Evolutionary conservation across 345 rosid species (phyloP).

Genomic region (Angophora floribunda): DNA sequence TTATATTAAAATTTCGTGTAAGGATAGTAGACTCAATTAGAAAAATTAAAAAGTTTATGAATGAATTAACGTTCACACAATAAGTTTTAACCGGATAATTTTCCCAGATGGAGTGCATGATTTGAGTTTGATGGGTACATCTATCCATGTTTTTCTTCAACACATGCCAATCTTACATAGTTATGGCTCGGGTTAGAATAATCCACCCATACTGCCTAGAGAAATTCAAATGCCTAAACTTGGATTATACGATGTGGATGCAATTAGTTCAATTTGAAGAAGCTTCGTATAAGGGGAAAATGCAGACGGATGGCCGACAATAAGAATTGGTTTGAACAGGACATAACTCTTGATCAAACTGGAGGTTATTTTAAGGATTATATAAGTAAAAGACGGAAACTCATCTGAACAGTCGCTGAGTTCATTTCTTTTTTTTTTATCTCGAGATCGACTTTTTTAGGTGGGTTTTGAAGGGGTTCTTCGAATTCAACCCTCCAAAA

Average conservation of each 20-base stretch:
- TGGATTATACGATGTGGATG: background rate
- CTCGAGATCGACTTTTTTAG: background rate
- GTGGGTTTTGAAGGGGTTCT: background rate
- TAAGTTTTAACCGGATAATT: background rate
- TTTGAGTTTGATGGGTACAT: background rate
- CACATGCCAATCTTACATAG: background rate
- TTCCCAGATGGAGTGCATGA: background rate
- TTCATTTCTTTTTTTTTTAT: background rate
- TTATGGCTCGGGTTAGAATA: too few relatives aligned
- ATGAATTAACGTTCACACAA: background rate
- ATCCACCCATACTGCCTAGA: background rate
- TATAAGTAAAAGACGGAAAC: background rate
- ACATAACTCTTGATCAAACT: background rate
- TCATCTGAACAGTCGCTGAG: background rate
- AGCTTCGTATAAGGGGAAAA: background rate
- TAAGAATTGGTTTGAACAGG: background rate
- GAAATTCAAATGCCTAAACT: background rate
- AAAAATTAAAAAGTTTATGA: background rate
- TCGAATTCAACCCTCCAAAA: background rate
- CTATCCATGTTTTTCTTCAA: background rate
- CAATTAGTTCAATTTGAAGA: background rate
- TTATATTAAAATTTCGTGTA: background rate
- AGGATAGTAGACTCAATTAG: background rate
- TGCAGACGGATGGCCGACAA: background rate
- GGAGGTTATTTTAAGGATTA: background rate